Conservation (phyloP, 1,284 basidiomycete species). For the Ustilago xerochloae region DNA sequence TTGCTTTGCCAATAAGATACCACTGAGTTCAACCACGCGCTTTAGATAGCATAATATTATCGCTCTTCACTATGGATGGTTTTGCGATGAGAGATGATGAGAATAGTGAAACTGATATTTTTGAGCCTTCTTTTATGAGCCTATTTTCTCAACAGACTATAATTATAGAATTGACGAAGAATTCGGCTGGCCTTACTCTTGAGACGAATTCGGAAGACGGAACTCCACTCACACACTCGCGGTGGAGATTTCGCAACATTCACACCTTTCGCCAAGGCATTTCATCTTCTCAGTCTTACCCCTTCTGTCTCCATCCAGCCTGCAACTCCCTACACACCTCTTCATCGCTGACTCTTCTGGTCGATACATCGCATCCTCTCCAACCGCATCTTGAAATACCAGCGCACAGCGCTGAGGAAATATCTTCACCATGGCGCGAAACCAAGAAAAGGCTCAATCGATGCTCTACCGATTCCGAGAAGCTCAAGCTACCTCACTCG, state of each 20-base stretch:
- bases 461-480: conserved; percentile 99
- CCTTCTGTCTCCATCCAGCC: background rate
- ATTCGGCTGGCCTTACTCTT: no score
- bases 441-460: conserved; percentile 72
- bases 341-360: background rate
- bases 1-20: background rate
- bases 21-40: background rate
- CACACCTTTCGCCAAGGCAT: no score
- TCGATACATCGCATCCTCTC: background rate
- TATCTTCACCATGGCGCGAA: conserved; percentile 58
- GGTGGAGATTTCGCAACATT: background rate
- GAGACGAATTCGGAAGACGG: background rate
- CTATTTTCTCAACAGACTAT: no score
- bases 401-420: background rate
- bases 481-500: conserved; percentile 93
- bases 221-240: background rate
- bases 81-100: no score
- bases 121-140: no score
- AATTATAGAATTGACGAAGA: background rate
- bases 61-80: no score
- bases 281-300: no score
- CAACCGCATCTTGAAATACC: background rate
- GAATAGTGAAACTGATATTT: no score
- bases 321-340: background rate
- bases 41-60: no score